phyloP scores from a whole-genome alignment of 1,284 basidiomycete genomes.

The Apiotrichum sp. region DNA sequence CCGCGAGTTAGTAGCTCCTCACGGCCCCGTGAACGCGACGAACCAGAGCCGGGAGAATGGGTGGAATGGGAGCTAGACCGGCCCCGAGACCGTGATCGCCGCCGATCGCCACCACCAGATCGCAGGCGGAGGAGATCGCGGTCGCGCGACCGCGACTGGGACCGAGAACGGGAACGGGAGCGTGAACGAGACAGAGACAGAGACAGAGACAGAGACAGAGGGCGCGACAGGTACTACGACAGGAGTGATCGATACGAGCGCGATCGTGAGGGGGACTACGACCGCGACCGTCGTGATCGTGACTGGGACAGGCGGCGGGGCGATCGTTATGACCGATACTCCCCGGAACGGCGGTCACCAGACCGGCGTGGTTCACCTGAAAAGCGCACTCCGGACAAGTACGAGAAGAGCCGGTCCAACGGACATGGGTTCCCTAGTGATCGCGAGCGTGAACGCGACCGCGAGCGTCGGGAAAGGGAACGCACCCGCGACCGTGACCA shows the following conservation, averaged over 20 bases:
- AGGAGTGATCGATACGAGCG: not conserved
- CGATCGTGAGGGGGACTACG: constrained; percentile 7
- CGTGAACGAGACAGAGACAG: no score
- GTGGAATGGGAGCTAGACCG: not conserved
- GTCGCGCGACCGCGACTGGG: constrained; percentile 8
- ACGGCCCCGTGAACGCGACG: not conserved
- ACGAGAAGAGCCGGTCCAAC: not conserved
- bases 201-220: no score
- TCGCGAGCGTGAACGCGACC: not conserved
- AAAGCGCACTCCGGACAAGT: constrained; percentile 1
- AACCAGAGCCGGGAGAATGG: not conserved
- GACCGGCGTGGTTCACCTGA: constrained; percentile 1
- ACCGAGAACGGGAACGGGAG: constrained; percentile 1
- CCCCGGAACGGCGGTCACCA: not conserved
- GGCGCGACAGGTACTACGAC: not conserved
- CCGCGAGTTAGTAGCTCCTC: not conserved
- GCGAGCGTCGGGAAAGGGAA: not conserved
- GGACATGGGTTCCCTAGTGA: constrained; percentile 1
- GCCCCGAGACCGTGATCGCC: not conserved
- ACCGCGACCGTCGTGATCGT: constrained; percentile 3
- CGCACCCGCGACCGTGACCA: not conserved
- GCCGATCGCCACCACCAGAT: not conserved
- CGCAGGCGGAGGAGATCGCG: constrained; percentile 6
- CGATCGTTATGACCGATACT: not conserved
- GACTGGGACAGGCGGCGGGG: not conserved